phyloP scores from a whole-genome alignment of 768 basidiomycete genomes.

The Tremella mesenterica region DNA sequence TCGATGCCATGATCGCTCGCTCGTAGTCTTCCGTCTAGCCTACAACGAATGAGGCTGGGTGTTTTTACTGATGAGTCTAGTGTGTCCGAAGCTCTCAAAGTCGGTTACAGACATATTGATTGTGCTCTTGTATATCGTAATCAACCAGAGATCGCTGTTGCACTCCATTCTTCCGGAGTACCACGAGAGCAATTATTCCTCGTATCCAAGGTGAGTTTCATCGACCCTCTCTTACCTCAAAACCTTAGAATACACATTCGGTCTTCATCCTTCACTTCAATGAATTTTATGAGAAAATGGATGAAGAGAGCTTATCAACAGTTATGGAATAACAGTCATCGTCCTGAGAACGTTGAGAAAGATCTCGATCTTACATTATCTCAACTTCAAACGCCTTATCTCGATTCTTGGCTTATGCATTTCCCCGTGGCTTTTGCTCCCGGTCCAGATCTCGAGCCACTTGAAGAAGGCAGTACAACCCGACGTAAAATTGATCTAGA shows the following conservation, averaged over 20 bases:
- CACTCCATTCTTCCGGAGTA: constrained; percentile 62
- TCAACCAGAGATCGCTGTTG: constrained; percentile 14
- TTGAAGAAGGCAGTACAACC: constrained; percentile 1
- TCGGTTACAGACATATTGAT: constrained; percentile 10
- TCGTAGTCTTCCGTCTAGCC: no score
- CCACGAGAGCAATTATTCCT: constrained; percentile 64
- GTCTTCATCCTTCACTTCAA: no score
- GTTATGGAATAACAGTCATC: constrained; percentile 72
- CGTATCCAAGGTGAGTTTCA: constrained; percentile 49
- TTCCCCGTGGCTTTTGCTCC: constrained; percentile 24
- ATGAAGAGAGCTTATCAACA: no score
- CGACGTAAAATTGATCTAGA: constrained; percentile 10
- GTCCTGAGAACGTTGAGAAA: constrained; percentile 58
- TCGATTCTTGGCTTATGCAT: constrained; percentile 60
- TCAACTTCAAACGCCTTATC: constrained; percentile 62
- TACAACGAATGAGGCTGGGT: no score
- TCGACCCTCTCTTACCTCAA: no score
- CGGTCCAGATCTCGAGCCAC: constrained; percentile 11
- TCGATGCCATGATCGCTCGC: no score
- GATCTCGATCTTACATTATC: constrained; percentile 69
- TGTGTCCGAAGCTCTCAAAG: constrained; percentile 5
- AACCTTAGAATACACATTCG: no score
- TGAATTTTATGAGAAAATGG: no score
- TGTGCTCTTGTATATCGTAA: constrained; percentile 7
- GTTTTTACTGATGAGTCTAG: background rate